Conservation (phyloP, 768 basidiomycete genomes). For the Leucogyrophana mollusca region DNA sequence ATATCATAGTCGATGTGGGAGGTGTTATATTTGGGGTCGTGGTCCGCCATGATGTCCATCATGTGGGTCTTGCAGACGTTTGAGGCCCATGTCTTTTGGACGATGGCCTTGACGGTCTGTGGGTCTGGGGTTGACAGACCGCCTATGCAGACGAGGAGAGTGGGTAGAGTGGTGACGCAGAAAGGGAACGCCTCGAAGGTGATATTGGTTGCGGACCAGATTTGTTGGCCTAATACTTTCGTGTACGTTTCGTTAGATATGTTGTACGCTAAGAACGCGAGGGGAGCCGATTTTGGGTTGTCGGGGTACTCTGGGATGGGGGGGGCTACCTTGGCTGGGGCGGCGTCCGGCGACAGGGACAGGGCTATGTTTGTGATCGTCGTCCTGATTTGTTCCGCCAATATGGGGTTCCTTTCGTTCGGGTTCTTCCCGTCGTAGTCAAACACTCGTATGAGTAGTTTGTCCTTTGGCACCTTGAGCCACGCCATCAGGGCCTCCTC, state of each 20-base stretch:
- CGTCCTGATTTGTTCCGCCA: background rate
- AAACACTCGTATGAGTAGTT: background rate
- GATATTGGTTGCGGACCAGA: background rate
- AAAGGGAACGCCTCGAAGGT: background rate
- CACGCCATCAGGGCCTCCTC: background rate
- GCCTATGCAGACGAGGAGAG: background rate
- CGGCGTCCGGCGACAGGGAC: background rate
- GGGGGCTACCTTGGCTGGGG: background rate
- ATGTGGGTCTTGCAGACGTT: background rate
- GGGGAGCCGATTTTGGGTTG: background rate
- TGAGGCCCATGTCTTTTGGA: background rate
- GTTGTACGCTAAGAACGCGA: background rate
- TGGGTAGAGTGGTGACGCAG: background rate
- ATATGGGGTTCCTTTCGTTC: background rate
- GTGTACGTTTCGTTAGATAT: background rate
- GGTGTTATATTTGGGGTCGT: background rate
- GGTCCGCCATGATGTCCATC: background rate
- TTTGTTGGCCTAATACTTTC: background rate
- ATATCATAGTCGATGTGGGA: no score
- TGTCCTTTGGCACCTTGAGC: background rate
- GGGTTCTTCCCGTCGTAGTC: background rate
- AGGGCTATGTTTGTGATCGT: background rate
- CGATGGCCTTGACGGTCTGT: background rate
- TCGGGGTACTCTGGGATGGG: background rate
- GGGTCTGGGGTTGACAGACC: background rate